Evolutionary conservation across 805 yeast species (phyloP).

Genomic region (Zygosaccharomyces pseudorouxii): DNA sequence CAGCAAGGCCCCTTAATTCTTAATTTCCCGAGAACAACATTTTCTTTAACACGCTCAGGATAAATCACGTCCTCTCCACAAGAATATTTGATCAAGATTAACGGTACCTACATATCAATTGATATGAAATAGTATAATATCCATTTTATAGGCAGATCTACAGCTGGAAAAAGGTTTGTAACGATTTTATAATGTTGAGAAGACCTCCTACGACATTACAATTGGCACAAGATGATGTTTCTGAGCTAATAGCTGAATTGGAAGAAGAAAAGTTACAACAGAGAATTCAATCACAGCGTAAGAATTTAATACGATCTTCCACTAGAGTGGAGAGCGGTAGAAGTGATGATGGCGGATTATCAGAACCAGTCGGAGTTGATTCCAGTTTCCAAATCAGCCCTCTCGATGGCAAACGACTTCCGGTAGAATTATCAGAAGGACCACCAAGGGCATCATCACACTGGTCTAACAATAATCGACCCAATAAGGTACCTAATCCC

Average conservation of each 20-base stretch:
- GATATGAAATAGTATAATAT: neutral
- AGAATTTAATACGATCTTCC: slow-evolving; percentile 20
- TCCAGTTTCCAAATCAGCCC: slow-evolving; percentile 16
- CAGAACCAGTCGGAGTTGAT: slow-evolving; percentile 6
- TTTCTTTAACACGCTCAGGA: too few species aligned
- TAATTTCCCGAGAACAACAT: slow-evolving; percentile 2
- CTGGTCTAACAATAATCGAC: slow-evolving; percentile 10
- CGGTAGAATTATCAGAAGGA: slow-evolving; percentile 11
- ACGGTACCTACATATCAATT: neutral
- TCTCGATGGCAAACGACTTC: slow-evolving; percentile 14
- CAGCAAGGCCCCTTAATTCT: slow-evolving; percentile 30
- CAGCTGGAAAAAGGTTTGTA: neutral
- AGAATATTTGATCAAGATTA: neutral
- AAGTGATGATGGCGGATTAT: slow-evolving; percentile 6
- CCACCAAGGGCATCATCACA: slow-evolving; percentile 13
- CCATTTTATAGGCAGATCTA: neutral
- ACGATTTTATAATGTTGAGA: slow-evolving; percentile 48
- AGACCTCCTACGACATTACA: slow-evolving; percentile 66
- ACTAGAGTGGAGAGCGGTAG: slow-evolving; percentile 8
- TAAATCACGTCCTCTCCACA: neutral
- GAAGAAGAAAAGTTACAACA: slow-evolving; percentile 27
- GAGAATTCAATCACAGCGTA: slow-evolving; percentile 23
- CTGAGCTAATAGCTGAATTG: slow-evolving; percentile 25
- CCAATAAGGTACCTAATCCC: neutral
- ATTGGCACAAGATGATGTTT: slow-evolving; percentile 63